phyloP scores from a whole-genome alignment of 306 rosid genomes.

The Medicago lupulina region DNA sequence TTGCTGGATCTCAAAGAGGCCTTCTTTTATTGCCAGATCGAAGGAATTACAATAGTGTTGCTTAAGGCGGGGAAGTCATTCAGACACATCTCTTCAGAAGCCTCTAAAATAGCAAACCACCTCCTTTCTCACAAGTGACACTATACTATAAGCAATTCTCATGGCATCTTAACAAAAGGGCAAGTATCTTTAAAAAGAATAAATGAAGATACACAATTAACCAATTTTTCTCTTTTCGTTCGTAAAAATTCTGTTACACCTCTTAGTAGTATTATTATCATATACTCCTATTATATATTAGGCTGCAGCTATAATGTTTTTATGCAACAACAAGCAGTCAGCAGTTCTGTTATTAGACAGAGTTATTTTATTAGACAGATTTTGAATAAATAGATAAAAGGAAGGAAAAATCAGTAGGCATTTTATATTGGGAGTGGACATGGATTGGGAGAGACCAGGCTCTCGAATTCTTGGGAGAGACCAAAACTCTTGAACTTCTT shows the following conservation, averaged over 20 bases:
- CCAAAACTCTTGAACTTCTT: too few species aligned
- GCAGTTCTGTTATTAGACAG: too few species aligned
- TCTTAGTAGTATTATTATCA: too few species aligned
- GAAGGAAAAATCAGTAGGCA: too few species aligned
- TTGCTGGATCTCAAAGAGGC: conserved; percentile 11
- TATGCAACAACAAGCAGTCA: too few species aligned
- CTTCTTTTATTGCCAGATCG: neutral
- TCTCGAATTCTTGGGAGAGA: too few species aligned
- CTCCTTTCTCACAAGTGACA: conserved; percentile 64
- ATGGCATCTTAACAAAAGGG: neutral
- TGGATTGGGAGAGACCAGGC: too few species aligned
- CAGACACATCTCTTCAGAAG: conserved; percentile 64
- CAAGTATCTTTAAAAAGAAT: neutral
- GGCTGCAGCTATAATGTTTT: too few species aligned
- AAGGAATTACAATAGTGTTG: neutral
- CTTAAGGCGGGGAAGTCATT: conserved; percentile 10
- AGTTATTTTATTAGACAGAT: too few species aligned
- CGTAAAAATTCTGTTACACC: neutral
- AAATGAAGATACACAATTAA: neutral
- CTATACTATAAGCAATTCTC: neutral
- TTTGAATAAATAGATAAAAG: too few species aligned
- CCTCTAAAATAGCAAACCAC: conserved; percentile 64
- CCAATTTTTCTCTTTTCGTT: conserved; percentile 3
- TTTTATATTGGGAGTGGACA: too few species aligned
- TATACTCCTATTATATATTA: too few species aligned